Conservation (phyloP, 2,329 filamentous ascomycete species). For the Fusarium torreyae region DNA sequence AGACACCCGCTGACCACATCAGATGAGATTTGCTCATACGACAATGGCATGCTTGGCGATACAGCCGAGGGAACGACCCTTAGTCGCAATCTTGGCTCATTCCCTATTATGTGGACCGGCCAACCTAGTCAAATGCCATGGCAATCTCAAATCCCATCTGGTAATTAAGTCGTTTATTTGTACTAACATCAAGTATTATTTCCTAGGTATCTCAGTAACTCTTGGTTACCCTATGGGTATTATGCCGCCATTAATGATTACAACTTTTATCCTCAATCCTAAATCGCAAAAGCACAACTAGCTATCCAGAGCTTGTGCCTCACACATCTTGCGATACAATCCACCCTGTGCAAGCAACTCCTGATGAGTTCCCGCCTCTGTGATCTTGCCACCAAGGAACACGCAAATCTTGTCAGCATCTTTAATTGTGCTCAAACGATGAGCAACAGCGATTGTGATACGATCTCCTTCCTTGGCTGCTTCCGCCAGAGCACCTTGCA, state of each 20-base stretch:
- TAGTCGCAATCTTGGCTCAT: constrained; percentile 17
- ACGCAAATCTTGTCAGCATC: constrained; percentile 74
- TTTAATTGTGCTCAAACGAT: constrained; percentile 93
- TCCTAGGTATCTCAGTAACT: neutral
- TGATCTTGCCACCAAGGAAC: constrained; percentile 69
- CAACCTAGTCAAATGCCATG: neutral
- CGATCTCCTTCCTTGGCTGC: constrained; percentile 78
- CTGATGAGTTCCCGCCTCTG: constrained; percentile 71
- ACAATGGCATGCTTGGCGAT: neutral
- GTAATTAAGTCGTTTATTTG: neutral
- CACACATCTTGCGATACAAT: constrained; percentile 66
- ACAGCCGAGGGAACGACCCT: neutral
- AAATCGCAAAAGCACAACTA: constrained; percentile 14
- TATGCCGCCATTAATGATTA: constrained; percentile 35
- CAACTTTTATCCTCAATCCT: neutral
- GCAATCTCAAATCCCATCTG: constrained; percentile 1
- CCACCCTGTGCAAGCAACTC: constrained; percentile 65
- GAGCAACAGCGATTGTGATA: constrained; percentile 75
- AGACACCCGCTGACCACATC: constrained; percentile 14
- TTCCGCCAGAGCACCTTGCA: constrained; percentile 85
- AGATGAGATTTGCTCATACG: constrained; percentile 13
- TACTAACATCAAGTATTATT: constrained; percentile 6
- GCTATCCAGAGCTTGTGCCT: constrained; percentile 56
- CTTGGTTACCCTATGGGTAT: constrained; percentile 15
- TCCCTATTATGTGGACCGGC: neutral